Conservation (phyloP, 2,329 filamentous ascomycete genomes). For the Microdochium bolleyi region DNA sequence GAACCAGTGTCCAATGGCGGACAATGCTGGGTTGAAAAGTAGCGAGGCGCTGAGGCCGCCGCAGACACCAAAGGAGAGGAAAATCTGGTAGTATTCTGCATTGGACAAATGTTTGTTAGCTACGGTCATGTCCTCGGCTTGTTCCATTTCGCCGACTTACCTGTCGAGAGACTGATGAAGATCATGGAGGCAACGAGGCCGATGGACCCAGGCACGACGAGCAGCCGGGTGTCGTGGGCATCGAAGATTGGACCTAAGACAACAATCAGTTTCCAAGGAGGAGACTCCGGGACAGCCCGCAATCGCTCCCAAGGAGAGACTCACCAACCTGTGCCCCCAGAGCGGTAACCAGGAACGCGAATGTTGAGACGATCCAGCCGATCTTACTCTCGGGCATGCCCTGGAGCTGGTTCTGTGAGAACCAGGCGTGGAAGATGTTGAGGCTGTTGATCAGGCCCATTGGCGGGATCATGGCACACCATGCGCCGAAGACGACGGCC, state of each 20-base stretch:
- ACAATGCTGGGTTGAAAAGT: slow-evolving; percentile 61
- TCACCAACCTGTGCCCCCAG: slow-evolving; percentile 58
- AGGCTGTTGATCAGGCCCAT: slow-evolving; percentile 62
- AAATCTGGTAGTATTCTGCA: slow-evolving; percentile 59
- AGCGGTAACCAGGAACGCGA: slow-evolving; percentile 63
- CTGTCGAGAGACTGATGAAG: slow-evolving; percentile 48
- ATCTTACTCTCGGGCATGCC: slow-evolving; percentile 49
- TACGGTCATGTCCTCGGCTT: background rate
- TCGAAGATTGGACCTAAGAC: slow-evolving; percentile 56
- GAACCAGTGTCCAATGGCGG: slow-evolving; percentile 64
- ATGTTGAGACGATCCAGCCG: slow-evolving; percentile 68
- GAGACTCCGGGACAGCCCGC: background rate
- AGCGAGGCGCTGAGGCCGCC: slow-evolving; percentile 59
- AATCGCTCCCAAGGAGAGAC: background rate
- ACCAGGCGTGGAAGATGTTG: slow-evolving; percentile 59
- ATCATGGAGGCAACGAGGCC: slow-evolving; percentile 47
- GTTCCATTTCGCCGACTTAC: slow-evolving; percentile 12
- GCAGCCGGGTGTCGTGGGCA: slow-evolving; percentile 49
- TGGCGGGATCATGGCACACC: slow-evolving; percentile 54
- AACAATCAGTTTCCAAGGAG: background rate
- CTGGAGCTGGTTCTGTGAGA: slow-evolving; percentile 54
- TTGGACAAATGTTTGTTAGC: background rate
- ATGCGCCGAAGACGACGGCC: slow-evolving; percentile 64
- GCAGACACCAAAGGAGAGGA: slow-evolving; percentile 59
- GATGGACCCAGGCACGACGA: slow-evolving; percentile 51